Base-by-base conservation (phyloP, 169 alveolate species). In the Plasmodium blacklocki region DNA sequence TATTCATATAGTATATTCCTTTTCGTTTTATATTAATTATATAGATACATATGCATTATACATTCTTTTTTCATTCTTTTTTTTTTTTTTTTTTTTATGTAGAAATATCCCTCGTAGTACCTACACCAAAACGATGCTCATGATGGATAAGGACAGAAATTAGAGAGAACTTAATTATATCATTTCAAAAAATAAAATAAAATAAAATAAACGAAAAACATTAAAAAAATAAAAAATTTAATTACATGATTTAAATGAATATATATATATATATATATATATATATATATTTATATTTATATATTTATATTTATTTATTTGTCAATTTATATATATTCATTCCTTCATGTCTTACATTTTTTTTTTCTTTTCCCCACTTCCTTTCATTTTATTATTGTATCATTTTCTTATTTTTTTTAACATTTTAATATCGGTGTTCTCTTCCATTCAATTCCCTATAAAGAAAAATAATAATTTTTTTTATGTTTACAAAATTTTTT, bases 371-470 rank as follows among this genome's bases (percentile, higher is more conserved):
- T 60, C 7, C 23, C 6, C 0, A 0, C 4, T 62, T 18, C 26
- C 21, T 14, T 62, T 15, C 14, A 26, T 26, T 62, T 66, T 39
- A n/a, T 32, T 29, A 14, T 12, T 26, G n/a, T 3, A 9, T 23
- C 0, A 9, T 29, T 29, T 29, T 43, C 23, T 14, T 56, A 23
- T 26, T 26, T 15, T 29, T 8, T 5, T 59, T 15, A 18, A 23
- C 18, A 15, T n/a, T 29, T 56, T 58, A 83, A 75, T 83, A 83
- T 56, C 83, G 32, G 26, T 83, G 91, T 49, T 83, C 91, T 45
- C 91, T 63, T 23, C 91, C 91, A n/a, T 39, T 83, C 39, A 83
- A 21, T 32, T 83, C 91, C 70, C 85, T 76, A 75, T 19, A 7
- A 62, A 29, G 63, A 45, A 32, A 56, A 56, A 71, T 11, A 19